phyloP scores from a whole-genome alignment of 129 eudicot species.

The Tagetes erecta region DNA sequence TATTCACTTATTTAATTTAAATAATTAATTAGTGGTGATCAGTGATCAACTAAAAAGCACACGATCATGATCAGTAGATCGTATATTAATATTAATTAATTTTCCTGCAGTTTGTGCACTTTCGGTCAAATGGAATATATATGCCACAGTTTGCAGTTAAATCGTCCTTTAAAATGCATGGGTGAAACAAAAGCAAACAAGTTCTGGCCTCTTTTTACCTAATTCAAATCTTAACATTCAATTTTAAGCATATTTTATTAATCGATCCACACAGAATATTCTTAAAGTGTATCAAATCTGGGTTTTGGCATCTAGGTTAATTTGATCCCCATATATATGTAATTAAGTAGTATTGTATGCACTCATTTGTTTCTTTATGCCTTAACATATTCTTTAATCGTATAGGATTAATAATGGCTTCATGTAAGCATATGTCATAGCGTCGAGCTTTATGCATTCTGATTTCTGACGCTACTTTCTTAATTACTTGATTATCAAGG shows the following conservation, averaged over 20 bases:
- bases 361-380: conserved; percentile 11
- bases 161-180: conserved; percentile 24
- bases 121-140: conserved; percentile 33
- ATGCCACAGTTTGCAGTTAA: conserved; percentile 27
- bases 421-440: not conserved
- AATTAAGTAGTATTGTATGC: not conserved
- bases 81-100: not conserved
- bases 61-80: conserved; percentile 16
- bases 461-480: not conserved
- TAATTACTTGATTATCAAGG: not conserved
- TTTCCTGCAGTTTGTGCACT: conserved; percentile 22
- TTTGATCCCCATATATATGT: conserved; percentile 20
- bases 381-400: not conserved
- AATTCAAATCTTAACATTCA: conserved; percentile 24
- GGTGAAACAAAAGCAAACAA: conserved; percentile 24
- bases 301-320: conserved; percentile 24
- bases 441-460: not conserved
- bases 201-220: conserved; percentile 38
- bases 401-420: conserved; percentile 18
- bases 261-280: conserved; percentile 27
- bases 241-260: conserved; percentile 12
- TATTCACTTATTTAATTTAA: not conserved
- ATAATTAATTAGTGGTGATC: conserved; percentile 1
- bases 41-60: conserved; percentile 9
- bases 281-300: conserved; percentile 32